A percentile compares a stretch with the other conserved stretches of the same genome.
Evolutionary conservation across 805 yeast genomes (phyloP).

Genomic region (Yarrowia keelungensis): DNA sequence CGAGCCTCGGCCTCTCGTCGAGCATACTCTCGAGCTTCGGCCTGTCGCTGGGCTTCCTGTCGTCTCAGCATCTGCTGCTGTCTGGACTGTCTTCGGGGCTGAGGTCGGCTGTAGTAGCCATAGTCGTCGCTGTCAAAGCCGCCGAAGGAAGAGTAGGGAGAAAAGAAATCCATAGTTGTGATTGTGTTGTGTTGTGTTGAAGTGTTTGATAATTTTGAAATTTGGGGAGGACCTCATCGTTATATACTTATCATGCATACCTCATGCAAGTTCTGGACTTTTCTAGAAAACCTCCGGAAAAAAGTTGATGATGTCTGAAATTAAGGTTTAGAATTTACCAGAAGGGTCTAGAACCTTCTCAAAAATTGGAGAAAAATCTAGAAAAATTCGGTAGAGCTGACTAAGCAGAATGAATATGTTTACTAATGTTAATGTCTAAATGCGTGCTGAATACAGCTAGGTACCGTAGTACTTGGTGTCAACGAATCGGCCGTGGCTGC

Average conservation of each 20-base stretch:
- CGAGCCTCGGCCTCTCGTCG: slow-evolving; percentile 33
- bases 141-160: slow-evolving; percentile 22
- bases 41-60: slow-evolving; percentile 31
- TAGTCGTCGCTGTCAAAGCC: slow-evolving; percentile 18
- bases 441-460: slow-evolving; percentile 25
- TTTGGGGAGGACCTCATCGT: background rate
- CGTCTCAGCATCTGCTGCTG: slow-evolving; percentile 33
- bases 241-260: slow-evolving; percentile 28
- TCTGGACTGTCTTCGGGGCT: slow-evolving; percentile 24
- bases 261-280: slow-evolving; percentile 20
- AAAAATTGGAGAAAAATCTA: background rate
- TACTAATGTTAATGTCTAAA: slow-evolving; percentile 12
- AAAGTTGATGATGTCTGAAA: slow-evolving; percentile 3
- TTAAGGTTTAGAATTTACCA: slow-evolving; percentile 7
- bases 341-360: slow-evolving; percentile 25
- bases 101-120: slow-evolving; percentile 25
- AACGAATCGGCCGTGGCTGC: slow-evolving; percentile 58
- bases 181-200: slow-evolving; percentile 1
- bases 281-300: slow-evolving; percentile 26
- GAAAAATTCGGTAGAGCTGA: background rate
- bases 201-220: background rate
- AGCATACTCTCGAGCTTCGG: slow-evolving; percentile 28
- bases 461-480: slow-evolving; percentile 84
- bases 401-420: background rate
- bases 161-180: slow-evolving; percentile 26